Evolutionary conservation across 768 basidiomycete genomes (phyloP).

Genomic region (Suillus americanus): DNA sequence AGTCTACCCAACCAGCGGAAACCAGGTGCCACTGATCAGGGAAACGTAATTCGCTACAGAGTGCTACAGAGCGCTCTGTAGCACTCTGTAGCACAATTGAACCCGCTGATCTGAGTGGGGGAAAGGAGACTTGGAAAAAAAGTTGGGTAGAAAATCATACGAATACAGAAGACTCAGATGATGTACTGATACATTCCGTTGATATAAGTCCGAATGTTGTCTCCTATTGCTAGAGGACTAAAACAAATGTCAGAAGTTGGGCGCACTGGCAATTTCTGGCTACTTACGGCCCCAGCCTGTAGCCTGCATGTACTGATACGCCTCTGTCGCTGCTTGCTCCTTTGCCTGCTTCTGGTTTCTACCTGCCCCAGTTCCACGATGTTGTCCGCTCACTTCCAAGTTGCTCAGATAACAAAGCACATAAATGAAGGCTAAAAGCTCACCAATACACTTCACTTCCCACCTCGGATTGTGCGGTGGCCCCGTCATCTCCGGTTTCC

Average conservation of each 20-base stretch:
- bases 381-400: constrained; percentile 48
- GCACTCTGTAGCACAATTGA: no score
- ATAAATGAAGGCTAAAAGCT: constrained; percentile 19
- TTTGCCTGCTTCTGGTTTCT: constrained; percentile 68
- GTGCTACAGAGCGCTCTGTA: no score
- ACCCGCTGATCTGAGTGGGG: no score
- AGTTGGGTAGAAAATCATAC: background rate
- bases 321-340: constrained; percentile 64
- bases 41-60: no score
- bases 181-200: constrained; percentile 3
- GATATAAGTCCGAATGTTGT: no score
- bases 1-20: background rate
- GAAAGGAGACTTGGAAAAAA: background rate
- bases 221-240: background rate
- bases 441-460: constrained; percentile 55
- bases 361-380: constrained; percentile 49
- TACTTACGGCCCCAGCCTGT: constrained; percentile 45
- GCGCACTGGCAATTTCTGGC: background rate
- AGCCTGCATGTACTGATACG: constrained; percentile 42
- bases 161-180: background rate
- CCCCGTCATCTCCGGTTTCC: constrained; percentile 46
- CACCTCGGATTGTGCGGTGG: constrained; percentile 57
- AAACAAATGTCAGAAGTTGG: background rate
- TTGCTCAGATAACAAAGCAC: constrained; percentile 5
- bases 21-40: no score